Evolutionary conservation across 129 eudicot genomes (phyloP).

Genomic region (Arctium minus): DNA sequence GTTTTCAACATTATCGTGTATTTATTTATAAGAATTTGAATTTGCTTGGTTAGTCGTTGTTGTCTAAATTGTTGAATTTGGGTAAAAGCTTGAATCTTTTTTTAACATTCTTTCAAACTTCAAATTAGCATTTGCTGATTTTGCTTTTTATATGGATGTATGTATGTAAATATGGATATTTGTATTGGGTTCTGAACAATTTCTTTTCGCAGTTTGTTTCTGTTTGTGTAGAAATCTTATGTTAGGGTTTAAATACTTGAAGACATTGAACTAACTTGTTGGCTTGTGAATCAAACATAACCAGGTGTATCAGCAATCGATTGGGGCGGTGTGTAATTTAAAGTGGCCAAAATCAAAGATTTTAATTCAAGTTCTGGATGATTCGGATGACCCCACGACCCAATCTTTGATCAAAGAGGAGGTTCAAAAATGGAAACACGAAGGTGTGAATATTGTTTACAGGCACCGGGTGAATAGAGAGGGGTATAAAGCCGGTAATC

Average conservation of each 20-base stretch:
- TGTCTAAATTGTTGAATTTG: not conserved
- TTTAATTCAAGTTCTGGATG: slow-evolving; percentile 82
- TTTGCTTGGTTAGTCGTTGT: not conserved
- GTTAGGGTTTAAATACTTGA: not conserved
- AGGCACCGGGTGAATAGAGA: slow-evolving; percentile 72
- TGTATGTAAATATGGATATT: not conserved
- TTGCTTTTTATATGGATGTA: not conserved
- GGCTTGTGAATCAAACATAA: not conserved
- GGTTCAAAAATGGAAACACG: slow-evolving; percentile 74
- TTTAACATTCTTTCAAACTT: not conserved
- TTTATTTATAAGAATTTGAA: not conserved
- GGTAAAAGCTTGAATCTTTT: not conserved
- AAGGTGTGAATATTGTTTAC: slow-evolving; percentile 80
- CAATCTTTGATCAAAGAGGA: slow-evolving; percentile 80
- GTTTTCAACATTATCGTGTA: not conserved
- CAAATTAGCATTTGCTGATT: not conserved
- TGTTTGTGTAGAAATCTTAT: not conserved
- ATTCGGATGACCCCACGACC: slow-evolving; percentile 76
- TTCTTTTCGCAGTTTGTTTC: not conserved
- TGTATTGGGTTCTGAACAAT: not conserved
- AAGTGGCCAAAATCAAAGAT: slow-evolving; percentile 87
- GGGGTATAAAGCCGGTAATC: slow-evolving; percentile 96
- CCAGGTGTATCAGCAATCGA: slow-evolving; percentile 94
- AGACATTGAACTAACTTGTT: slow-evolving; percentile 9
- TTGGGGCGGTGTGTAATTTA: slow-evolving; percentile 80